These are phyloP conservation scores for Sphagnum magellanicum DNA, from an alignment of 228 moss, liverwort and hornwort species.

Conservation along the genomic window DNA sequence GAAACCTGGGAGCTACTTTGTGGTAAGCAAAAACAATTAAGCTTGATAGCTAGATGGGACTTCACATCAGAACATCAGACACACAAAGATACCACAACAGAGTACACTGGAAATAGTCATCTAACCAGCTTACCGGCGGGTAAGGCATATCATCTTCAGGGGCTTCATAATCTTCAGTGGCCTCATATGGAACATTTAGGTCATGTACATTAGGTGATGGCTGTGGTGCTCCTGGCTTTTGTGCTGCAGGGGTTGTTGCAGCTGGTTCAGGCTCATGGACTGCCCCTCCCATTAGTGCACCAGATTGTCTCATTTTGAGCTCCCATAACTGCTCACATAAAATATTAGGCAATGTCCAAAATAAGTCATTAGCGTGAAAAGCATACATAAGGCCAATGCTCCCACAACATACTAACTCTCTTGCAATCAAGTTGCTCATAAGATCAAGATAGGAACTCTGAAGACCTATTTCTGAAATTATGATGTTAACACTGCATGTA, in stretches of 20 bases:
- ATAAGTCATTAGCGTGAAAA: no score
- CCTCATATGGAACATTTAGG: slow-evolving; percentile 73
- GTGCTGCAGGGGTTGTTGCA: slow-evolving; percentile 5
- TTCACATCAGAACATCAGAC: not conserved
- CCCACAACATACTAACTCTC: no score
- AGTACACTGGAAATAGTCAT: no score
- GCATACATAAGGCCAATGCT: no score
- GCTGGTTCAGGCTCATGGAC: slow-evolving; percentile 26
- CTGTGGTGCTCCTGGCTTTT: slow-evolving; percentile 30
- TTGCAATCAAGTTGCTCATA: no score
- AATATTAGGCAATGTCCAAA: no score
- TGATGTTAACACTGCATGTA: no score
- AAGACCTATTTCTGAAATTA: no score
- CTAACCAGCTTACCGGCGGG: slow-evolving; percentile 35
- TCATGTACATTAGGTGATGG: slow-evolving; percentile 51
- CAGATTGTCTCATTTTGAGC: slow-evolving; percentile 68
- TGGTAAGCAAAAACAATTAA: no score
- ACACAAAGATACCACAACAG: not conserved
- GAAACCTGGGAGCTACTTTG: no score
- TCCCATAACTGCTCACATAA: slow-evolving; percentile 66
- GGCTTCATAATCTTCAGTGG: slow-evolving; percentile 64
- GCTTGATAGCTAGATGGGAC: no score
- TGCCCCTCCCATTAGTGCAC: slow-evolving; percentile 43
- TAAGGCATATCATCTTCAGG: slow-evolving; percentile 50
- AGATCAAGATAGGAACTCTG: no score